A percentile compares a stretch with the other conserved stretches of the same genome.
Evolutionary conservation across 2,329 filamentous ascomycete species (phyloP).

Genomic region (Fusarium coffeatum): DNA sequence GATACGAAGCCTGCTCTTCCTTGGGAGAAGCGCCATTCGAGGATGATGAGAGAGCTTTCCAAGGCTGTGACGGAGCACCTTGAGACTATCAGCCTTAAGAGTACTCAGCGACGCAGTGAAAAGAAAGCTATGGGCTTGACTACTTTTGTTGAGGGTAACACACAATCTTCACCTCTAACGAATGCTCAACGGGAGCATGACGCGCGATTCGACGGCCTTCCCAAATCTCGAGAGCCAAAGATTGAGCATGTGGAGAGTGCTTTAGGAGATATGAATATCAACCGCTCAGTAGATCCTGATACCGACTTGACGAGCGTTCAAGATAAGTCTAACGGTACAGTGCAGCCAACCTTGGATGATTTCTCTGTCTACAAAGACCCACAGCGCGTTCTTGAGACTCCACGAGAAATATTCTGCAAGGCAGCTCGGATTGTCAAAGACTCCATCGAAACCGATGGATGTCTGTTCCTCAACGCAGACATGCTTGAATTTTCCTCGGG

Average conservation of each 20-base stretch:
- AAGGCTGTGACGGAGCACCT: conserved; percentile 53
- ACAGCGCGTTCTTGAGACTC: background rate
- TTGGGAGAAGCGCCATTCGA: conserved; percentile 46
- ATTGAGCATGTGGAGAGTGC: conserved; percentile 1
- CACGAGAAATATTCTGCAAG: conserved; percentile 53
- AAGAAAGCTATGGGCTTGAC: conserved; percentile 54
- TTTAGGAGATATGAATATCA: conserved; percentile 4
- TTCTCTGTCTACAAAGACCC: background rate
- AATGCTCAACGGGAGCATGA: background rate
- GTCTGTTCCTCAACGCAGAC: conserved; percentile 51
- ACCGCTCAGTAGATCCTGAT: background rate
- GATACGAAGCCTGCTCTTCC: background rate
- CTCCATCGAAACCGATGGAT: conserved; percentile 55
- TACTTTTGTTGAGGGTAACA: conserved; percentile 52
- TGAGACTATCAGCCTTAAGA: conserved; percentile 46
- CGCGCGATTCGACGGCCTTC: background rate
- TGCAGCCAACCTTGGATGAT: background rate
- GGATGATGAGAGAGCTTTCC: conserved; percentile 45
- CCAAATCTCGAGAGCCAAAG: conserved; percentile 13
- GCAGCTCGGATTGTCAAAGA: conserved; percentile 58
- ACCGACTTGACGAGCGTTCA: background rate
- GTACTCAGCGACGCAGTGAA: conserved; percentile 48
- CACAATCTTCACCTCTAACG: background rate
- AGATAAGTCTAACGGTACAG: background rate
- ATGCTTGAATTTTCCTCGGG: conserved; percentile 42